phyloP scores from a whole-genome alignment of 1,284 basidiomycete genomes.

The Ustilago xerochloae region DNA sequence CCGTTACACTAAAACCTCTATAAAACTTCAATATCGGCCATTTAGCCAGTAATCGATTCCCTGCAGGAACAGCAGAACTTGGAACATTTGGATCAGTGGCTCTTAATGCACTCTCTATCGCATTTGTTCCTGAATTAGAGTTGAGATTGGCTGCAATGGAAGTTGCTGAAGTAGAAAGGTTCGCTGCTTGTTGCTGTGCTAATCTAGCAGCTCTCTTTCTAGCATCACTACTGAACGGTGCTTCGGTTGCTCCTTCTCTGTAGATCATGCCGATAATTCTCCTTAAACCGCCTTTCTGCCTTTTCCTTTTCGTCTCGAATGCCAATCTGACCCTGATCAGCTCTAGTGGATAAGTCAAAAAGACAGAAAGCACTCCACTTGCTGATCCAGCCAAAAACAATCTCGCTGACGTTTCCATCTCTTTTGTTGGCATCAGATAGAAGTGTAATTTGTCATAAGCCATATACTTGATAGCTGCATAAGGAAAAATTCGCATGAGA shows the following conservation, averaged over 20 bases:
- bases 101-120: slow-evolving; percentile 27
- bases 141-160: slow-evolving; percentile 28
- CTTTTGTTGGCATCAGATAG: slow-evolving; percentile 83
- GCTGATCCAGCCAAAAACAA: slow-evolving; percentile 88
- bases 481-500: slow-evolving; percentile 81
- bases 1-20: slow-evolving; percentile 78
- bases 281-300: slow-evolving; percentile 54
- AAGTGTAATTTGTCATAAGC: slow-evolving; percentile 89
- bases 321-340: slow-evolving; percentile 95
- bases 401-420: slow-evolving; percentile 81
- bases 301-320: slow-evolving; percentile 77
- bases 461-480: slow-evolving; percentile 98
- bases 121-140: not conserved
- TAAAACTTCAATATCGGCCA: slow-evolving; percentile 81
- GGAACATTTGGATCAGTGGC: slow-evolving; percentile 42
- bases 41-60: slow-evolving; percentile 42
- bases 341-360: slow-evolving; percentile 94
- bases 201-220: slow-evolving; percentile 71
- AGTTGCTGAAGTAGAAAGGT: slow-evolving; percentile 36
- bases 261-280: slow-evolving; percentile 63
- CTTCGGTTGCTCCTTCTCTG: slow-evolving; percentile 61
- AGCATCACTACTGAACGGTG: slow-evolving; percentile 62
- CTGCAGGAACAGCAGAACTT: slow-evolving; percentile 23
- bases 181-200: slow-evolving; percentile 46
- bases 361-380: slow-evolving; percentile 87